Evolutionary conservation across 225 moss, liverwort and hornwort genomes (phyloP).

Genomic region (Lunularia cruciata): DNA sequence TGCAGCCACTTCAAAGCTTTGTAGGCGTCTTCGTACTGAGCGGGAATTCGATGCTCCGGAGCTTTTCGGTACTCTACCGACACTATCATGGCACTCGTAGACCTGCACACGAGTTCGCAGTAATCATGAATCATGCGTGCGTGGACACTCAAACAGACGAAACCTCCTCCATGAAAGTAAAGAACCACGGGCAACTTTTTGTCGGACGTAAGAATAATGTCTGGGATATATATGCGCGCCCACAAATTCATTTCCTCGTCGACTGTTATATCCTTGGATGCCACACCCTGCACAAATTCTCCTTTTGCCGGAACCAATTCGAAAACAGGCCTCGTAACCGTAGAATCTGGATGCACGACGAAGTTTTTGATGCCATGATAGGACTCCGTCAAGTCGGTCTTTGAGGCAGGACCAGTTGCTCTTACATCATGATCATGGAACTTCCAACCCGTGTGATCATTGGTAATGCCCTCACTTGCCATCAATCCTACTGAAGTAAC

Average conservation of each 20-base stretch:
- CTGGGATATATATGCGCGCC: constrained; percentile 62
- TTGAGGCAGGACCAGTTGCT: neutral
- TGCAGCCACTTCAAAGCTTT: constrained; percentile 17
- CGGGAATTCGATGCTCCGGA: constrained; percentile 29
- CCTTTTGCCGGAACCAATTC: constrained; percentile 28
- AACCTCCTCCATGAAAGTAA: constrained; percentile 70
- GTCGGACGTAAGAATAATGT: constrained; percentile 19
- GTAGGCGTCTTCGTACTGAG: constrained; percentile 27
- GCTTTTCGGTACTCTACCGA: constrained; percentile 28
- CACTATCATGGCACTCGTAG: constrained; percentile 11
- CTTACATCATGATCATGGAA: constrained; percentile 14
- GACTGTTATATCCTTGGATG: constrained; percentile 53
- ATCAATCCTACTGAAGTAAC: too few relatives aligned
- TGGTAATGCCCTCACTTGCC: constrained; percentile 21
- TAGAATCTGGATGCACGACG: constrained; percentile 21
- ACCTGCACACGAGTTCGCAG: constrained; percentile 16
- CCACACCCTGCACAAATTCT: constrained; percentile 49
- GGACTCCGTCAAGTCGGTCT: constrained; percentile 19
- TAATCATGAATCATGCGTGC: constrained; percentile 13
- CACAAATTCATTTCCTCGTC: constrained; percentile 50
- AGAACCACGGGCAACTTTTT: constrained; percentile 57
- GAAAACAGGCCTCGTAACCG: constrained; percentile 15
- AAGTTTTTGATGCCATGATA: constrained; percentile 25
- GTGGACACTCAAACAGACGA: constrained; percentile 22
- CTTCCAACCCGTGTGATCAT: constrained; percentile 15